Conservation (phyloP, 805 yeast species). For the Diddensiella caesifluorescens region DNA sequence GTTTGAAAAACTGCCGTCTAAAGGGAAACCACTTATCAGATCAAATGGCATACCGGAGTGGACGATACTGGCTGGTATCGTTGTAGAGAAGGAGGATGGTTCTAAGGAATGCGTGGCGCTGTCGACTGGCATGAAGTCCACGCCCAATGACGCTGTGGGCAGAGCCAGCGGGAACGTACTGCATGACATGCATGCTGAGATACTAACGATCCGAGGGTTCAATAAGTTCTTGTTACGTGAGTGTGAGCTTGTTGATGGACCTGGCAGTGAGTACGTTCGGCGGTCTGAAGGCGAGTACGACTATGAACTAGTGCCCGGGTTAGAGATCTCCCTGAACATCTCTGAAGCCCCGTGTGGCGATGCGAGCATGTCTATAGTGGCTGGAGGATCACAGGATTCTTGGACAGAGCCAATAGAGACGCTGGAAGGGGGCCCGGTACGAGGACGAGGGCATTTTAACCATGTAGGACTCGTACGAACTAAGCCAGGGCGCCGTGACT, state of each 20-base stretch:
- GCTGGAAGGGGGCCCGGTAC: conserved; percentile 23
- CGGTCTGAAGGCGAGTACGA: background rate
- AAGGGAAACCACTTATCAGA: conserved; percentile 55
- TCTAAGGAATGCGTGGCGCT: conserved; percentile 40
- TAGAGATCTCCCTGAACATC: conserved; percentile 49
- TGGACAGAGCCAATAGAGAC: conserved; percentile 16
- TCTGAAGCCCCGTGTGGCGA: conserved; percentile 92
- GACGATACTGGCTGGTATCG: conserved; percentile 78
- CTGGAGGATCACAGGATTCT: conserved; percentile 19
- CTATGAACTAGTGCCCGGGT: background rate
- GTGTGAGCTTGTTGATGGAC: conserved; percentile 28
- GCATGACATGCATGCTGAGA: conserved; percentile 91
- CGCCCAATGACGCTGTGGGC: conserved; percentile 48
- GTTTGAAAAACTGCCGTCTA: conserved; percentile 27
- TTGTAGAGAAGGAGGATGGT: conserved; percentile 28
- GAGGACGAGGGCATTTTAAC: conserved; percentile 63
- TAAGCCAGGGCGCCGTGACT: conserved; percentile 87
- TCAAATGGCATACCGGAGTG: conserved; percentile 71
- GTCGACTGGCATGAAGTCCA: conserved; percentile 79
- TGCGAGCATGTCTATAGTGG: conserved; percentile 54
- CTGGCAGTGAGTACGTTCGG: background rate
- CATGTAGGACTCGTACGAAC: conserved; percentile 70
- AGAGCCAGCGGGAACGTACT: conserved; percentile 54
- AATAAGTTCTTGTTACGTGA: conserved; percentile 56
- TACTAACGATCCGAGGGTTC: conserved; percentile 64